Conservation (phyloP, 1,284 basidiomycete species). For the Ustilago nuda region DNA sequence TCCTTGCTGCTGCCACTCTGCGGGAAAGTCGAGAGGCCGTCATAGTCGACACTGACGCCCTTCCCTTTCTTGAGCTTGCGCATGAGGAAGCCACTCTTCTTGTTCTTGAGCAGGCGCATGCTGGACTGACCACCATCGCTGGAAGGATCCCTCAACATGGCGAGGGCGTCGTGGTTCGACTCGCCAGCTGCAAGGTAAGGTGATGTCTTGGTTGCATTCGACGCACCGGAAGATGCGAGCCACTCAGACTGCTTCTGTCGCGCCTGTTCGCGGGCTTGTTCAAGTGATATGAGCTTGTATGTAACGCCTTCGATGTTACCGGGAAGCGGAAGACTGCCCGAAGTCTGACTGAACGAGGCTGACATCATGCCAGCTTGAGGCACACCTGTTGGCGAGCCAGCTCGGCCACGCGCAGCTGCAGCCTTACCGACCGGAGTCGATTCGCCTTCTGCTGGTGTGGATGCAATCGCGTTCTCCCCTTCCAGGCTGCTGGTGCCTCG, state of each 20-base stretch:
- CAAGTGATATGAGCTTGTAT: conserved; percentile 64
- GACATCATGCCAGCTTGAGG: conserved; percentile 18
- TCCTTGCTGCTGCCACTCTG: conserved; percentile 31
- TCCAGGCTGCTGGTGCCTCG: conserved; percentile 30
- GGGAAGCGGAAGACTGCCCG: conserved; percentile 39
- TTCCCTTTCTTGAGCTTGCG: conserved; percentile 61
- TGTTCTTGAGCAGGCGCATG: conserved; percentile 54
- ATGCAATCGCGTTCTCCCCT: conserved; percentile 6
- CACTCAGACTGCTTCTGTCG: conserved; percentile 50
- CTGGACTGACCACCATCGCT: conserved; percentile 26
- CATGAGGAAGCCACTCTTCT: conserved; percentile 60
- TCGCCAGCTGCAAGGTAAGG: conserved; percentile 19
- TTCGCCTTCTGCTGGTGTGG: conserved; percentile 19
- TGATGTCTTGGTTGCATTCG: conserved; percentile 14
- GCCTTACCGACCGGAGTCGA: conserved; percentile 30
- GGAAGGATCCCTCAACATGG: conserved; percentile 31
- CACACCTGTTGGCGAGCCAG: conserved; percentile 9
- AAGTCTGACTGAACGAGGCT: conserved; percentile 30
- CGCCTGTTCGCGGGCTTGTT: conserved; percentile 54
- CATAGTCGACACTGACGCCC: conserved; percentile 39
- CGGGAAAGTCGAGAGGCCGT: conserved; percentile 42
- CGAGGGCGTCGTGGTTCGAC: conserved; percentile 21
- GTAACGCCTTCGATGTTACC: conserved; percentile 56
- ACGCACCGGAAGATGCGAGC: conserved; percentile 27
- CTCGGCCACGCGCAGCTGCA: conserved; percentile 3